Evolutionary conservation across 116 monocot genomes (phyloP), one percentile per base, ranked within the genome.

Genomic region (Cymodocea nodosa): DNA sequence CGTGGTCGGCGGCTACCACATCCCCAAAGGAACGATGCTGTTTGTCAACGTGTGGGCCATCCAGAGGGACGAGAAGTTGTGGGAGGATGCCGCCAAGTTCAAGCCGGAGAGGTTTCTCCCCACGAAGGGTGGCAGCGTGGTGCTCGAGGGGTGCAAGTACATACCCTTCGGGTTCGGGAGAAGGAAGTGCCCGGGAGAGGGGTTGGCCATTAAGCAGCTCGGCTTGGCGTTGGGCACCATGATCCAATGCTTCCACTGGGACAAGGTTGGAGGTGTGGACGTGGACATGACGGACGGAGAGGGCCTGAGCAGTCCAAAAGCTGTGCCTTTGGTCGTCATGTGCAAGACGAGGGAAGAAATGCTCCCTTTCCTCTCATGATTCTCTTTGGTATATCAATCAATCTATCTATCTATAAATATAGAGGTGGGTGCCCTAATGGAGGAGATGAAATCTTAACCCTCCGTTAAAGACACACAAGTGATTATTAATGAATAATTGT

Each of bases 1-100:
- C 39, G 30, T 52, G 7, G 22, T 82, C 15, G 54, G 13, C 4
- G 68, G 58, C 51, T 76, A 65, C 50, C 16, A 56, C 49, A 50
- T 83, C 1, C 79, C 79, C 17, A 23, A 17, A 1, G 76, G 75
- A 16, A 79, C 78, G 4, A 78, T 71, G 35, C 34, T 82, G 14
- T 6, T 82, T 23, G 65, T 72, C 40, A 78, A 82, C 62, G 75
- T 48, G 4, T 73, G 72, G 53, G 64, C 55, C 0, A 76, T 80
- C 18, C 80, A 80, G 1, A 67, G 68, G n/a, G 73, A 76, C 54
- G 70, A 67, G 0, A 17, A 18, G 10, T 10, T 51, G 12, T 70
- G 75, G 75, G 34, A 54, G 11, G 66, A 70, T 4, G 66, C 70
- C 12, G 49, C 59, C 4, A 7, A 50, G 70, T 70, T 70, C 49